Base-by-base conservation (phyloP, 192 early-diverging fungal genomes). In the Dissophora globulifera region DNA sequence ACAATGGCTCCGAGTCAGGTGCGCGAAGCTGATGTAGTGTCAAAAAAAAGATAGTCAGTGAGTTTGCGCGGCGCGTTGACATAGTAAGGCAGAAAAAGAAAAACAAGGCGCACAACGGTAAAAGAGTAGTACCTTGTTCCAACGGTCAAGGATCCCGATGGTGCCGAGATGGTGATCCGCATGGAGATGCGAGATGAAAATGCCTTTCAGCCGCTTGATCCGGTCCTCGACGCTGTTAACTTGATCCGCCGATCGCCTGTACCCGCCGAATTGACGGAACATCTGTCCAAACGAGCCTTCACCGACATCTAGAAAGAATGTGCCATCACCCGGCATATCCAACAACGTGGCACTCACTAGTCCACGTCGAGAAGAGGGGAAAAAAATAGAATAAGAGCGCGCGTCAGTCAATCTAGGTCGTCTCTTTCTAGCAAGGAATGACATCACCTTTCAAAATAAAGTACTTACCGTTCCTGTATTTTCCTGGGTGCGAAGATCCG, bases 131-230 rank as follows among this genome's bases (percentile, higher is more conserved):
- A 92, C 83, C 82, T 87, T 62, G 56, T 82, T 87, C 88, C 94
- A 90, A 53, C 86, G 84, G 20, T 74, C 81, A 53, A 99, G 79
- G 41, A 99, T 58, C 26, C 86, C 72, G 6, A 94, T 81, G 4
- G 89, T 80, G 3, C 98, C 98, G 20, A 99, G 79, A 72, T 98
- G 98, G 66, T 99, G 98, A 79, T 99, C 98, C 26, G 96, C 98
- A 78, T 99, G 97, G 82, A 99, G 79, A 74, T 99, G 97, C 35
- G 95, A 96, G 10, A 99, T 84, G 79, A 95, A 98, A 51, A 99
- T 64, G 10, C 91, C 78, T 53, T 84, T 82, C 27, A 99, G 52
- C 11, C 69, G 68, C 11, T 57, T 54, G 12, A 98, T 64, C 47
- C 83, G 84, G 23, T 88, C 79, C 11, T 82, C 78, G 9, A 89